Conservation (phyloP, 1,284 basidiomycete genomes). For the Austropuccinia psidii region DNA sequence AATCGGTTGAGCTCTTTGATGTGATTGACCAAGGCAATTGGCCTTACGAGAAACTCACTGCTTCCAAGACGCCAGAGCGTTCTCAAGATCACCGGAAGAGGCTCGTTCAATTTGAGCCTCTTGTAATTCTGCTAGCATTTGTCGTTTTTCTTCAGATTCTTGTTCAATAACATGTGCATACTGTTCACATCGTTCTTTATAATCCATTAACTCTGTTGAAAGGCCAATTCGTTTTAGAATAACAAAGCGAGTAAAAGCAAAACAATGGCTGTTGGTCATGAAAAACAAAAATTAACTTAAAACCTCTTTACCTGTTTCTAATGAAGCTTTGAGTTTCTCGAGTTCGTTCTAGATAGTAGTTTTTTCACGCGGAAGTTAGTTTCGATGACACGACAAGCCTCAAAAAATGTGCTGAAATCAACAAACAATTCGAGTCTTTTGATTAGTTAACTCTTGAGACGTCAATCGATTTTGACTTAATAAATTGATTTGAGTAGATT, state of each 20-base stretch:
- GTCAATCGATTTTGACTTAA: slow-evolving; percentile 24
- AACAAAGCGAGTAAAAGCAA: too few species aligned
- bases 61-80: slow-evolving; percentile 50
- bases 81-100: slow-evolving; percentile 57
- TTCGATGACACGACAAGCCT: background rate
- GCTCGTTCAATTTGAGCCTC: slow-evolving; percentile 61
- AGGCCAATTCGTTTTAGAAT: too few species aligned
- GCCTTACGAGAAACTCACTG: background rate
- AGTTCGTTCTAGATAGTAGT: slow-evolving; percentile 23
- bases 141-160: slow-evolving; percentile 55
- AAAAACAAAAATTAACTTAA: too few species aligned
- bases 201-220: slow-evolving; percentile 40
- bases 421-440: slow-evolving; percentile 14
- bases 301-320: slow-evolving; percentile 58
- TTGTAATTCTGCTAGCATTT: slow-evolving; percentile 58
- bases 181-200: slow-evolving; percentile 26
- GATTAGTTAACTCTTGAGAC: slow-evolving; percentile 27
- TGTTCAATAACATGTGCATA: slow-evolving; percentile 9
- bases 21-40: background rate
- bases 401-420: background rate
- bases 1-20: background rate
- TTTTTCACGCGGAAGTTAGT: background rate
- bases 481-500: slow-evolving; percentile 33
- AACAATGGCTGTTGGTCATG: slow-evolving; percentile 52
- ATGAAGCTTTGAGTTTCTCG: slow-evolving; percentile 55